A percentile compares a stretch with the other conserved stretches of the same genome.
Conservation (phyloP, 208 protist species). For the Balamuthia mandrillaris region DNA sequence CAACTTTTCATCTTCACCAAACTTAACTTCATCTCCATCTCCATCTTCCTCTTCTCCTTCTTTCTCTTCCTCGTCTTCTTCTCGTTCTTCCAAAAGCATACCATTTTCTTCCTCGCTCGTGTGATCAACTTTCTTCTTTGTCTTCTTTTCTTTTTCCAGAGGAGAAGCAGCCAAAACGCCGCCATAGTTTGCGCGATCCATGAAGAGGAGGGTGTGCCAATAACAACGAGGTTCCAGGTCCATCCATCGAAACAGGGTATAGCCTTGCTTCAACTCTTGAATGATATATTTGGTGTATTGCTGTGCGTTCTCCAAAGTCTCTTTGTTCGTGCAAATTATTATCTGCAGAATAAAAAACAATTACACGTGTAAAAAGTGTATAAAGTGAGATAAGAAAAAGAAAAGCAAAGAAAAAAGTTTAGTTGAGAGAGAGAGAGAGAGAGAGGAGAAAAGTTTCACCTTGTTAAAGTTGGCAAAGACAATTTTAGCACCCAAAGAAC, state of each 20-base stretch:
- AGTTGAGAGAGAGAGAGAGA: too few relatives aligned
- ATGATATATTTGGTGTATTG: slow-evolving; percentile 62
- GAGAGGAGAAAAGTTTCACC: too few relatives aligned
- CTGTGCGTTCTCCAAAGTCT: slow-evolving; percentile 47
- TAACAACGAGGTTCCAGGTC: slow-evolving; percentile 27
- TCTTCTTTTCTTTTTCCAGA: not conserved
- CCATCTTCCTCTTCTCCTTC: too few relatives aligned
- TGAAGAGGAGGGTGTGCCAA: slow-evolving; percentile 61
- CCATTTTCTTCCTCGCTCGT: not conserved
- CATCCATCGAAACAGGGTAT: slow-evolving; percentile 27
- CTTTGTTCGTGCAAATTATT: slow-evolving; percentile 64
- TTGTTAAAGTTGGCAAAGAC: slow-evolving; percentile 67
- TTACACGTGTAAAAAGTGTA: too few relatives aligned
- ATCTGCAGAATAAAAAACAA: too few relatives aligned
- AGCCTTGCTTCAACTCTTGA: slow-evolving; percentile 25
- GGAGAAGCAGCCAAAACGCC: slow-evolving; percentile 45
- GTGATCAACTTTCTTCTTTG: not conserved
- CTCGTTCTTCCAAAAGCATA: too few relatives aligned
- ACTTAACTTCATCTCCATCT: too few relatives aligned
- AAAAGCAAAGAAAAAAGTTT: too few relatives aligned
- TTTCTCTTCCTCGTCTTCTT: too few relatives aligned
- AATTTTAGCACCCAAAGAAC: slow-evolving; percentile 53
- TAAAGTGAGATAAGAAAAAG: too few relatives aligned
- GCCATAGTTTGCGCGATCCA: slow-evolving; percentile 50
- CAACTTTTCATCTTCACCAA: too few relatives aligned